A percentile compares a stretch with the other conserved stretches of the same genome.
Conservation (phyloP, 805 yeast species). For the Cyberlindnera maritima region DNA sequence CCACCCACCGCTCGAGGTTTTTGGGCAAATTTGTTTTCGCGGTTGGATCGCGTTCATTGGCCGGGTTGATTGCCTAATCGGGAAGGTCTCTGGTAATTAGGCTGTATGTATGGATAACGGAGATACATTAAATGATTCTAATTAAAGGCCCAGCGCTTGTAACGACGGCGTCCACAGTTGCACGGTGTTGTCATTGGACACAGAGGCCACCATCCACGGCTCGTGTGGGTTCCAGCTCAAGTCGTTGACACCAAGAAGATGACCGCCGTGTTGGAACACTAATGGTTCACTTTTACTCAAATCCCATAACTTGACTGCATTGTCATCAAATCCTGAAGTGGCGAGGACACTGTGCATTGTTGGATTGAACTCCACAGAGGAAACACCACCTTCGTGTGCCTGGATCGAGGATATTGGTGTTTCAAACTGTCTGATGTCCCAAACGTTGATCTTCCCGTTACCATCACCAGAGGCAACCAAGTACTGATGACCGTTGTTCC, state of each 20-base stretch:
- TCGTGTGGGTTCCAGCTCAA: constrained; percentile 77
- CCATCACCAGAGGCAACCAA: constrained; percentile 68
- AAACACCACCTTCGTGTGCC: constrained; percentile 53
- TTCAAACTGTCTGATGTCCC: constrained; percentile 59
- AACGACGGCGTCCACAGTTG: constrained; percentile 75
- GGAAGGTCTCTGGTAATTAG: constrained; percentile 2
- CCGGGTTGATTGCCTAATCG: constrained; percentile 8
- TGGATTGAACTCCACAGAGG: constrained; percentile 75
- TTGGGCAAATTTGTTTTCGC: constrained; percentile 12
- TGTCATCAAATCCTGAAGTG: constrained; percentile 62
- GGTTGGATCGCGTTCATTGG: constrained; percentile 10
- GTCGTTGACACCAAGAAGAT: constrained; percentile 82
- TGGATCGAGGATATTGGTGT: constrained; percentile 31
- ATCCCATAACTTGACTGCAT: constrained; percentile 63
- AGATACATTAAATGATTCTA: too few relatives aligned
- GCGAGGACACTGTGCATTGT: constrained; percentile 52
- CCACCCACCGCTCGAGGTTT: not conserved
- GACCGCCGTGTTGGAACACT: constrained; percentile 79
- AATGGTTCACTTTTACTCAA: constrained; percentile 33
- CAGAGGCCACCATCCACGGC: constrained; percentile 69
- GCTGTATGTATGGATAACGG: constrained; percentile 1
- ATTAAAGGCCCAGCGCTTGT: not conserved
- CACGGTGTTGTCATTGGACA: constrained; percentile 81
- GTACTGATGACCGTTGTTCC: constrained; percentile 55
- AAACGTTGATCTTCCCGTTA: constrained; percentile 50